Evolutionary conservation across 2,329 filamentous ascomycete species (phyloP), one percentile per base, ranked within the genome.

Genomic region (Geosmithia putterillii): DNA sequence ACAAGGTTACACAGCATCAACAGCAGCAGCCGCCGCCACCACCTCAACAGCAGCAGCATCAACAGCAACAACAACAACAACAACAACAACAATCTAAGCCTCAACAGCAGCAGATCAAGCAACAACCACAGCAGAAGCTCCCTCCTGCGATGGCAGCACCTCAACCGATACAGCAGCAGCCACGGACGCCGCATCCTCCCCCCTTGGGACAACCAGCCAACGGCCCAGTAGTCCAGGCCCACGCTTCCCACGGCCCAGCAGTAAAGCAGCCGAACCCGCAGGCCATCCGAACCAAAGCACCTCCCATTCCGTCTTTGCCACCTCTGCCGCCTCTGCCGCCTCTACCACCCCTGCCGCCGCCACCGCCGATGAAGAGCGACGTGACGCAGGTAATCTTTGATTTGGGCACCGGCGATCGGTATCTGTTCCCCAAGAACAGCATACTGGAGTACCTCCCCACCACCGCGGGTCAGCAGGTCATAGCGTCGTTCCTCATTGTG

Each of bases 401-500:
- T 50, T 86, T 86, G 57, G 79, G 79, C 28, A 77, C 67, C 3
- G 83, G 83, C 39, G 85, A 90, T 57, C 75, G 84, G 21, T 89
- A 85, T 56, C 64, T 86, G 40, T 89, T 92, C 49, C 86, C 86
- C 2, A 84, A 81, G 50, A 82, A 84, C 55, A 84, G 81, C 58
- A 81, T 90, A 28, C 59, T 90, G 41, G 84, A 92, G 56, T 80
- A 77, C 54, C 64, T 80, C 2, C 58, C 62, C 7, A 54, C 59
- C 2, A 55, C 65, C 9, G 60, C 66, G 4, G 74, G 74, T 2
- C 74, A 76, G 42, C 71, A 79, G 45, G 73, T 85, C 2, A 72
- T 87, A 38, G 81, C 81, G 3, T 89, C 83, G 1, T 92, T 90
- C 54, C 66, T 92, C 10, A 78, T 89, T 46, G 82, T 86, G 6